Percentiles rank a stretch among this genome's conserved stretches.
These are phyloP conservation scores for Pleurozium schreberi DNA, from an alignment of 225 moss, liverwort and hornwort genomes.

Conservation along the genomic window DNA sequence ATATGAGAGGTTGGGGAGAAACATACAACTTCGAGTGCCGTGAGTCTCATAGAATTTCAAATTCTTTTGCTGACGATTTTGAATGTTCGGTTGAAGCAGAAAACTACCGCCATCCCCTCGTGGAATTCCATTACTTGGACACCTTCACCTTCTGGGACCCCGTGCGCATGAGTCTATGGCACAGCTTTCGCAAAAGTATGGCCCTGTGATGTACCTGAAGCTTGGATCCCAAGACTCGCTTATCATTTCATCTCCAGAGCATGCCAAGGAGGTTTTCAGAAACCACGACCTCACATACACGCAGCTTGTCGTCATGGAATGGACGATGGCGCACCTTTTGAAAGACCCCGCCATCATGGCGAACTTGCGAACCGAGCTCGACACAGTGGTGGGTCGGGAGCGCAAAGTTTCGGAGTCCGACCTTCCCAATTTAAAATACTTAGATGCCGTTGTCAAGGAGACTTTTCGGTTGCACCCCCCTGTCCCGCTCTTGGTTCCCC, in stretches of 20 bases:
- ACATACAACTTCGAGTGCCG: neutral
- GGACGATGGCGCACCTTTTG: conserved; percentile 29
- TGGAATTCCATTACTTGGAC: conserved; percentile 13
- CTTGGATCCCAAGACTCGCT: conserved; percentile 13
- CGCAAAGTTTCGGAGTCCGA: conserved; percentile 12
- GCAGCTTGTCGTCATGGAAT: conserved; percentile 8
- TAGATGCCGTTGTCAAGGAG: conserved; percentile 24
- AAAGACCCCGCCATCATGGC: neutral
- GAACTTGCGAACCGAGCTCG: neutral
- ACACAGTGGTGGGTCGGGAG: conserved; percentile 8
- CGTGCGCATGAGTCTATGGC: conserved; percentile 13
- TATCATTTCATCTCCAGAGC: conserved; percentile 29
- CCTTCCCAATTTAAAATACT: neutral
- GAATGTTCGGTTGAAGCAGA: neutral
- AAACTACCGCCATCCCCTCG: conserved; percentile 25
- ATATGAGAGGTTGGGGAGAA: neutral
- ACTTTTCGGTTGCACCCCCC: conserved; percentile 33
- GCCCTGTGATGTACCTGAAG: conserved; percentile 30
- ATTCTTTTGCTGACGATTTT: neutral
- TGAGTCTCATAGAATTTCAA: neutral
- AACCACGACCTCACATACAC: conserved; percentile 35
- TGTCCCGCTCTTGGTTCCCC: conserved; percentile 19
- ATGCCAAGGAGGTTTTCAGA: conserved; percentile 20
- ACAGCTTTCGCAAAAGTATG: conserved; percentile 9
- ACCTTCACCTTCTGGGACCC: conserved; percentile 25